A percentile compares a stretch with the other conserved stretches of the same genome.
phyloP scores from a whole-genome alignment of 2,329 filamentous ascomycete species.

The Colletotrichum sp. region DNA sequence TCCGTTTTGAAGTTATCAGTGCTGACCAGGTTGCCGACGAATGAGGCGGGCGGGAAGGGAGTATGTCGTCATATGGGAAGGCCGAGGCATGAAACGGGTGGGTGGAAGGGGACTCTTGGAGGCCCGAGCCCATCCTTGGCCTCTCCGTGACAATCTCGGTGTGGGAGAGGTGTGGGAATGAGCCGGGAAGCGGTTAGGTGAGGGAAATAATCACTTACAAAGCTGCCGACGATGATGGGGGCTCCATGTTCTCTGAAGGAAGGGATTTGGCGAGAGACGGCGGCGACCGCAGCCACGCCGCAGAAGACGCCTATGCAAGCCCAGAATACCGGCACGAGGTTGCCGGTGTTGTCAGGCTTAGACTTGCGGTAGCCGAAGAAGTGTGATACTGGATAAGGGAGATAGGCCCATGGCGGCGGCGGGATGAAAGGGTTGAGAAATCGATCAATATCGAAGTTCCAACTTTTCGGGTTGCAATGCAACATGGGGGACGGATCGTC shows the following conservation, averaged over 20 bases:
- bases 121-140: neutral
- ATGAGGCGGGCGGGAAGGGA: neutral
- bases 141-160: neutral
- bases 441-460: conserved; percentile 78
- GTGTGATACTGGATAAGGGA: conserved; percentile 71
- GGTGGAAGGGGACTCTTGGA: neutral
- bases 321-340: conserved; percentile 65
- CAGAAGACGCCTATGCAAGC: conserved; percentile 69
- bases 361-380: conserved; percentile 68
- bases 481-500: conserved; percentile 2
- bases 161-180: conserved; percentile 13
- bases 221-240: conserved; percentile 71
- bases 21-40: neutral
- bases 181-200: neutral
- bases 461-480: conserved; percentile 26
- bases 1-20: neutral
- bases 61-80: conserved; percentile 1
- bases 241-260: conserved; percentile 56
- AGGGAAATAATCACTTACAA: conserved; percentile 55
- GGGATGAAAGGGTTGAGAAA: conserved; percentile 76
- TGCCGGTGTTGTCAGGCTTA: conserved; percentile 51
- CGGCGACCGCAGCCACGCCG: conserved; percentile 64
- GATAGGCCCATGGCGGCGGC: conserved; percentile 62
- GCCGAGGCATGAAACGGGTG: neutral
- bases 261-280: conserved; percentile 59